Evolutionary conservation across 345 rosid genomes (phyloP).

Genomic region (Conringia planisiliqua): DNA sequence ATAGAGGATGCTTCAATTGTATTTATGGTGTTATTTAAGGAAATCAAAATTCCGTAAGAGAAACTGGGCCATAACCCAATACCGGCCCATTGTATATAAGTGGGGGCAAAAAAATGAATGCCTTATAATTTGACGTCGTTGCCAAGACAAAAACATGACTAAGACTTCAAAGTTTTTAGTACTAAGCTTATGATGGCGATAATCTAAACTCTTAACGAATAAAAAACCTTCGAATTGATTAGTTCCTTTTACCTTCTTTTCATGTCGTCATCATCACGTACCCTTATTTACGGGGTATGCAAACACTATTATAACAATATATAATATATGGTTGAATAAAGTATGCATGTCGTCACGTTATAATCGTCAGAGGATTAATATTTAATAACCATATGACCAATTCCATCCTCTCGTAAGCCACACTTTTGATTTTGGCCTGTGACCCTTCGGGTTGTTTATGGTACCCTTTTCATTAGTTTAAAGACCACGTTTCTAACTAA

Average conservation of each 20-base stretch:
- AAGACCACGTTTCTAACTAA: slow-evolving; percentile 2
- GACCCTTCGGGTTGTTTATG: slow-evolving; percentile 17
- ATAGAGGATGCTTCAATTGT: too few relatives aligned
- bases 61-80: slow-evolving; percentile 4
- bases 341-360: slow-evolving; percentile 33
- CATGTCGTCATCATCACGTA: slow-evolving; percentile 13
- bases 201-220: not conserved
- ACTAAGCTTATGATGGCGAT: not conserved
- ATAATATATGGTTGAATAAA: slow-evolving; percentile 2
- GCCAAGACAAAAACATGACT: not conserved
- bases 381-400: not conserved
- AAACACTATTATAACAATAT: not conserved
- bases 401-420: slow-evolving; percentile 11
- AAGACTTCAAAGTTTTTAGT: not conserved
- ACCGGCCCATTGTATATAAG: not conserved
- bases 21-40: too few relatives aligned
- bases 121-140: not conserved
- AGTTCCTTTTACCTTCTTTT: not conserved
- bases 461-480: not conserved
- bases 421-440: not conserved
- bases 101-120: not conserved
- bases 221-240: not conserved
- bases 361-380: slow-evolving; percentile 12
- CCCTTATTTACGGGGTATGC: not conserved
- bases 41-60: not conserved